A percentile compares a stretch with the other conserved stretches of the same genome.
Conservation (phyloP, 202 grass and related monocot species). For the Hordeum pubiflorum region DNA sequence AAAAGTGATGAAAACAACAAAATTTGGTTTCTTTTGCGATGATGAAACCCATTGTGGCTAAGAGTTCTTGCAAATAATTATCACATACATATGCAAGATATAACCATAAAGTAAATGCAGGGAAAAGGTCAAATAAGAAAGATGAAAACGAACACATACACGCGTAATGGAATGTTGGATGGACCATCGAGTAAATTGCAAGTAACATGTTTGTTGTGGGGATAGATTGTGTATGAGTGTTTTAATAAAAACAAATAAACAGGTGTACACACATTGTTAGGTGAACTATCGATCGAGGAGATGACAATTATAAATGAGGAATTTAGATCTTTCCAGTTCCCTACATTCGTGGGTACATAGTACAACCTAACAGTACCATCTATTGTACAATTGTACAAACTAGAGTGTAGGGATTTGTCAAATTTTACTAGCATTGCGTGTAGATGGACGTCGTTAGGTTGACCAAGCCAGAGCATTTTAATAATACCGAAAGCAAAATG, state of each 20-base stretch:
- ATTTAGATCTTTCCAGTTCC: neutral
- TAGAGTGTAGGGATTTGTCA: no score
- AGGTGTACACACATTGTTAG: neutral
- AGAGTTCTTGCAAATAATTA: no score
- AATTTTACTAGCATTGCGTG: neutral
- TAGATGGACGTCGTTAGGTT: neutral
- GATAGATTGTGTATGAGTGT: neutral
- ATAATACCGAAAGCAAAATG: neutral
- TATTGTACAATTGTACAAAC: neutral
- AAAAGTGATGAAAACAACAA: neutral
- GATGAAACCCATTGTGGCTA: no score
- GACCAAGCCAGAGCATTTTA: neutral
- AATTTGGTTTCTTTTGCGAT: no score
- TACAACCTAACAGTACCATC: neutral
- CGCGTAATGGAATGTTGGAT: no score
- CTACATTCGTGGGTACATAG: neutral
- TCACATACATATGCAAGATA: no score
- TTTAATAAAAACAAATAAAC: neutral
- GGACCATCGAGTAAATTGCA: no score
- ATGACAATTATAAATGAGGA: neutral
- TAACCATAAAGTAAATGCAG: no score
- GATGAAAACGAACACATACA: no score
- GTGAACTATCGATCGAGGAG: neutral
- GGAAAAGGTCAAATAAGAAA: no score
- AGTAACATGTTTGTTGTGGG: no score